Base-by-base conservation (phyloP, 1,284 basidiomycete genomes). In the Puccinia brachypodii region DNA sequence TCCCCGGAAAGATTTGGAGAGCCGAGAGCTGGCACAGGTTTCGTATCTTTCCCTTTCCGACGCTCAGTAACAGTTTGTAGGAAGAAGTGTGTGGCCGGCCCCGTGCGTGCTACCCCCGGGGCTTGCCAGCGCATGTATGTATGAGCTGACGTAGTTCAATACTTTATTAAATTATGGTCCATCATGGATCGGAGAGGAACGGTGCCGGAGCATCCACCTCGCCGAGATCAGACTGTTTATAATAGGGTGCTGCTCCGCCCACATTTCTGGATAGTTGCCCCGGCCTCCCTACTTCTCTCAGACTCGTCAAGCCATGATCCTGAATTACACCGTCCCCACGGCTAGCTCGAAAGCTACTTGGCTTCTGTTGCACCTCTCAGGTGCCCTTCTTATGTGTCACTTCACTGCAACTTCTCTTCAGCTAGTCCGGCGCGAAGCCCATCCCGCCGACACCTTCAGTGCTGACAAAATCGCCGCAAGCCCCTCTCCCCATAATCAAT, bases 161-260 rank as follows among this genome's bases (percentile, higher is more conserved):
- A n/a, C n/a, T n/a, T n/a, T n/a, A n/a, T n/a, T n/a, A n/a, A 42
- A 66, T n/a, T 22, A 4, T 40, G 3, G 40, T 44, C 25, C n/a
- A 68, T 68, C 56, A 1, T 60, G 64, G 64, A 68, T 38, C 62
- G 62, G 62, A 40, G 38, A 33, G 62, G 31, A 68, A 44, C 40
- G 64, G 64, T 68, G 19, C 28, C 64, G n/a, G 64, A 64, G 60
- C 28, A 36, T 11, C 7, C 36, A n/a, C 40, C 38, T 68, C n/a
- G 64, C 22, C 64, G 64, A n/a, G 64, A 68, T 38, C 64, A 25
- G 38, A 66, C 62, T 56, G 3, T 7, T 33, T 62, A 62, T 62
- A 62, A 66, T n/a, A n/a, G 25, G 6, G 3, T 22, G 64, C 38
- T 68, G 38, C 40, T 44, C n/a, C 64, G 22, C 62, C 19, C 3